Evolutionary conservation across 2,329 filamentous ascomycete species (phyloP), one percentile per base, ranked within the genome.

Genomic region (Aspergillus sp.): DNA sequence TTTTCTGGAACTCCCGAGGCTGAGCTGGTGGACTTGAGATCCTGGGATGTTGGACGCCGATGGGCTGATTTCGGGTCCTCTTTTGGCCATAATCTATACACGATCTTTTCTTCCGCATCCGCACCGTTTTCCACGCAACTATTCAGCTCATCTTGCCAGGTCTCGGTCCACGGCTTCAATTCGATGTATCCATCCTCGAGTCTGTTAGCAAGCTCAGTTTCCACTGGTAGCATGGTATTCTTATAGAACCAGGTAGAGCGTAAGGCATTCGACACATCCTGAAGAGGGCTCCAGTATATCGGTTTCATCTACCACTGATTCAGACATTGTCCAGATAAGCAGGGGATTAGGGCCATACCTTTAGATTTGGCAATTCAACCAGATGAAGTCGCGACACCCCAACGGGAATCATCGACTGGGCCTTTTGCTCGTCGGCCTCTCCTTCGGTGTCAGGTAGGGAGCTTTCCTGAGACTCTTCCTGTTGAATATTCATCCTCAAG

Each of bases 191-290:
- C 88, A n/a, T 78, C 74, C 56, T 98, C 91, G 1, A 98, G 70
- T 57, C 88, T 86, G 48, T 96, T 98, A 6, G 91, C 86, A 20
- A 95, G 80, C 11, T 76, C 67, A 1, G 85, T 75, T 41, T 93
- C 85, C 4, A 98, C 75, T 0, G 91, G 91, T 37, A 84, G 67
- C 86, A 96, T 94, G 1, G 82, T 89, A 52, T 95, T 88, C 63
- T 82, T 82, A 60, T 96, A 96, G 56, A 98, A 98, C 91, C 91
- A 98, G 1, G 89, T 96, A 1, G 83, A 86, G 43, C 91, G 73
- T 36, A 82, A 71, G 2, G 96, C 86, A 22, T 78, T 69, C 5
- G 85, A 81, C 19, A 93, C 74, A 51, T 96, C 91, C 48, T 93
- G 86, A 19, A 96, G 73, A 5, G 91, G 89, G 12, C 82, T 88